These are phyloP conservation scores for Hortiboletus campestris DNA, from an alignment of 768 basidiomycete species.

Conservation along the genomic window DNA sequence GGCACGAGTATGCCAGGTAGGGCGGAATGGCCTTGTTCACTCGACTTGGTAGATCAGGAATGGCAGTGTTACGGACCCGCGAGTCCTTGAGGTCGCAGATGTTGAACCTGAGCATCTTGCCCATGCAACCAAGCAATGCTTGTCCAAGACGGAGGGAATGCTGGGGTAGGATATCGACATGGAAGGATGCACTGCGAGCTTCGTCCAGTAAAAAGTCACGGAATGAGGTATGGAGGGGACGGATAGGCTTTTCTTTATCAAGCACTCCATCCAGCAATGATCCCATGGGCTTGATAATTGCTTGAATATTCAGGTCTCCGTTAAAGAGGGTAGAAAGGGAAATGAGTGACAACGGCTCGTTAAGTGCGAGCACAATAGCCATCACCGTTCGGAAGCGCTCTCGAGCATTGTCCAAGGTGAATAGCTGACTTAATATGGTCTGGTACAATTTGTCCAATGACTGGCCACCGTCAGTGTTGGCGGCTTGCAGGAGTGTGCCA, in stretches of 20 bases:
- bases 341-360: neutral
- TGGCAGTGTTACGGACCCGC: neutral
- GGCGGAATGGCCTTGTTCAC: neutral
- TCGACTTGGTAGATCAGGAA: neutral
- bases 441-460: neutral
- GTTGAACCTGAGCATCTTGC: no score
- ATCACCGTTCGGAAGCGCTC: neutral
- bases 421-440: neutral
- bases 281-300: neutral
- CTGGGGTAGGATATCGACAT: neutral
- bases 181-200: neutral
- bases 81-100: no score
- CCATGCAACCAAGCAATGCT: no score
- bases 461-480: neutral
- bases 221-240: neutral
- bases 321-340: neutral
- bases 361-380: neutral
- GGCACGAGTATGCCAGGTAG: neutral
- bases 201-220: neutral
- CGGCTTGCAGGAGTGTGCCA: neutral
- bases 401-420: neutral
- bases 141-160: neutral
- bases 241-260: neutral
- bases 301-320: neutral
- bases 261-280: neutral